Percentiles rank a stretch among this genome's conserved stretches.
These are phyloP conservation scores for Zygosaccharomyces pseudobailii DNA, from an alignment of 1,139 yeast species.

Conservation along the genomic window DNA sequence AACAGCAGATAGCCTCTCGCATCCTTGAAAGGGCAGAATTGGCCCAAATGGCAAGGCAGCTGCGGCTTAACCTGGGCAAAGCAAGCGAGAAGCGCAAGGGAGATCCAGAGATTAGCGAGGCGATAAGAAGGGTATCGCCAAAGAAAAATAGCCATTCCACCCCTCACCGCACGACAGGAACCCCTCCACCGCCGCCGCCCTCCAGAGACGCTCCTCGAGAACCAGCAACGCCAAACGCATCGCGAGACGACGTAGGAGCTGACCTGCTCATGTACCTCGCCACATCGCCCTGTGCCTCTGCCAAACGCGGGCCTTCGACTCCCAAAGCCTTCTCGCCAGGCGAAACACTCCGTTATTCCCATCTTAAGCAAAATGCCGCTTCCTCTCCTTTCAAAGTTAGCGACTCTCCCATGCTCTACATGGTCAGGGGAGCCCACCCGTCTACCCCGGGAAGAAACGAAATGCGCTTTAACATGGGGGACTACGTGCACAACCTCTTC, in stretches of 20 bases:
- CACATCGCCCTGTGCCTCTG: conserved; percentile 32
- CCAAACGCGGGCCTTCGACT: conserved; percentile 1
- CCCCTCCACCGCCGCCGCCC: conserved; percentile 14
- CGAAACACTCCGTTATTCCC: conserved; percentile 29
- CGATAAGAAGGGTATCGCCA: conserved; percentile 12
- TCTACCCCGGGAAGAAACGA: conserved; percentile 4
- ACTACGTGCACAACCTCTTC: conserved; percentile 34
- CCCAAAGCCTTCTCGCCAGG: conserved; percentile 7
- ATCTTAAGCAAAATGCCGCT: conserved; percentile 27
- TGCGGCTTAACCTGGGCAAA: conserved; percentile 27
- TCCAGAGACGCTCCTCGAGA: conserved; percentile 4
- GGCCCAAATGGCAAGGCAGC: conserved; percentile 35
- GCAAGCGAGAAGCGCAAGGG: conserved; percentile 10
- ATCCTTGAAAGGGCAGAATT: conserved; percentile 34
- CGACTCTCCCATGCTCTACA: conserved; percentile 32
- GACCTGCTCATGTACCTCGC: conserved; percentile 35
- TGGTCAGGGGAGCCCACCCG: conserved; percentile 7
- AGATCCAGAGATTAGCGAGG: conserved; percentile 10
- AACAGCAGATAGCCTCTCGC: conserved; percentile 30
- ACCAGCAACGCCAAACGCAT: conserved; percentile 11
- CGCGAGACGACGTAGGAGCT: conserved; percentile 28
- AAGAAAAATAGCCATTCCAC: conserved; percentile 7
- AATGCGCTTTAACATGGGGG: conserved; percentile 32
- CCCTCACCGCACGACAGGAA: conserved; percentile 5
- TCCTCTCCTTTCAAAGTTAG: conserved; percentile 33